Evolutionary conservation across 805 yeast genomes (phyloP), one percentile per base, ranked within the genome.

Genomic region (Candida glaebosa): DNA sequence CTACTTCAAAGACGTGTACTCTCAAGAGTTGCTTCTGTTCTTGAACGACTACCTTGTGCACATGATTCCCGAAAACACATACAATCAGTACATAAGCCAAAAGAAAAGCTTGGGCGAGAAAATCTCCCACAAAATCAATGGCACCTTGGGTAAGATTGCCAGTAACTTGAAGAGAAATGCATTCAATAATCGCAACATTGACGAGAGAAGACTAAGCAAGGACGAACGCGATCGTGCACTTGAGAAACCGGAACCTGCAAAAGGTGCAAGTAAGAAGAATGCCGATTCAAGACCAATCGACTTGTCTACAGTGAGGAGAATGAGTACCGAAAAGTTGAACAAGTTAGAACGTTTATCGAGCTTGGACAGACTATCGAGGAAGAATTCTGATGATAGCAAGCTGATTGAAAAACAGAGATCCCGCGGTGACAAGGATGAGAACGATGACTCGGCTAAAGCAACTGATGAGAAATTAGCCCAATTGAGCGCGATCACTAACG

Each of bases 11-110:
- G 16, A 9, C 6, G 12, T 28, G 9, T 28, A 28, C 14, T 28
- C 31, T 28, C n/a, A 14, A 5, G 16, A 37, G 15, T 20, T 45
- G 30, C 24, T 53, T 17, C 25, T 28, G 2, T 44, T 31, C 33
- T 24, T 52, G 31, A 30, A 38, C 24, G 31, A 25, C 7, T 41
- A 39, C 15, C 25, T 38, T 22, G 19, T 28, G 9, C 16, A 28
- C 7, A 6, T 28, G n/a, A 10, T 28, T 6, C 31, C 31, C 16
- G 16, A 10, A 28, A 28, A 31, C 14, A 12, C 10, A 16, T 30
- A 37, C 19, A 16, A 15, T 12, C 31, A 25, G 7, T 28, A 12
- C n/a, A 24, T 12, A 9, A 15, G 30, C 9, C 20, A 22, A 31
- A 26, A 37, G 25, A 15, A 24, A 14, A 22, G n/a, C 5, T 35